These are phyloP conservation scores for Lepidium sativum DNA, from an alignment of 345 rosid genomes.

Conservation along the genomic window DNA sequence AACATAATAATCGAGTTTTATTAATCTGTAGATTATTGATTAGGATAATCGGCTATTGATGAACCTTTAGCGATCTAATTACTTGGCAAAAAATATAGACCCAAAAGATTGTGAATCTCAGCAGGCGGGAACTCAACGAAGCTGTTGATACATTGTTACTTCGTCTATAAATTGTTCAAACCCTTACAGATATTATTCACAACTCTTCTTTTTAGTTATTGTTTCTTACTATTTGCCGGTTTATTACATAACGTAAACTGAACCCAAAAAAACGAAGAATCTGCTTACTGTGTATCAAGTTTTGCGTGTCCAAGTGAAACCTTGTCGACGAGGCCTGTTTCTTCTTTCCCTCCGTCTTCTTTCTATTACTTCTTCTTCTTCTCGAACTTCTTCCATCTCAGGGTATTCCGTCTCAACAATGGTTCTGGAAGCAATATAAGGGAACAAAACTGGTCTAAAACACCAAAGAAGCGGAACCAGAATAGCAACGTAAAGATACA, in stretches of 20 bases:
- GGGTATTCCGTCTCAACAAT: neutral
- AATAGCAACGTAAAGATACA: conserved; percentile 35
- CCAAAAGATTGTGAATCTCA: too few relatives aligned
- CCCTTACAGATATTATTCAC: too few relatives aligned
- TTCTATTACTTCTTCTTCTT: neutral
- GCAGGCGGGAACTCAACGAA: too few relatives aligned
- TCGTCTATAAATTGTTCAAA: too few relatives aligned
- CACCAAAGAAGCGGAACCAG: conserved; percentile 32
- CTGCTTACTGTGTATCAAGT: neutral
- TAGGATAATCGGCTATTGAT: too few relatives aligned
- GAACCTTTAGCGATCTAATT: too few relatives aligned
- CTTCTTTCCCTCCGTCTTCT: conserved; percentile 42
- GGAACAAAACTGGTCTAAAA: conserved; percentile 41
- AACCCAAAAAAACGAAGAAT: neutral
- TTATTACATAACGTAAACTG: neutral
- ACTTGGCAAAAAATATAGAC: too few relatives aligned
- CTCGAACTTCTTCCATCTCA: conserved; percentile 9
- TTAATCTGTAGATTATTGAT: too few relatives aligned
- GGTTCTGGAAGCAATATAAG: neutral
- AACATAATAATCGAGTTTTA: too few relatives aligned
- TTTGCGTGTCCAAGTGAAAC: neutral
- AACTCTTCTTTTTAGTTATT: neutral
- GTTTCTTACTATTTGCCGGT: conserved; percentile 1
- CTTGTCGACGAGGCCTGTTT: conserved; percentile 20
- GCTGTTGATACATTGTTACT: too few relatives aligned